Evolutionary conservation across 192 early-diverging fungal genomes (phyloP).

Genomic region (Martensiomyces pterosporus): DNA sequence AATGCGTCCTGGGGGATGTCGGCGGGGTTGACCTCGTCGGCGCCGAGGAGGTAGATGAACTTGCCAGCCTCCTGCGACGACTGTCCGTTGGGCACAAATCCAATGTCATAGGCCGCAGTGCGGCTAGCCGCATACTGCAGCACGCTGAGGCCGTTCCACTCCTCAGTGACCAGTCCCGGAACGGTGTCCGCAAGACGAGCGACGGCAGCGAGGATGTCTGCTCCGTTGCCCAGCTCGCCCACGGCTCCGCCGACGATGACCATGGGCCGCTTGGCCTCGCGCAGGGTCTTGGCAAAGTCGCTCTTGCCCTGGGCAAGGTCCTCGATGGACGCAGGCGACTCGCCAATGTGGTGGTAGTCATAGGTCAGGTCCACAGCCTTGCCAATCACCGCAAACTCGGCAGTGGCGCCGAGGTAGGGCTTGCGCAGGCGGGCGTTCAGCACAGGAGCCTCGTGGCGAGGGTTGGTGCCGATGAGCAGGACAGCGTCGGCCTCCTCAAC

Average conservation of each 20-base stretch:
- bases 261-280: conserved; percentile 85
- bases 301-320: conserved; percentile 63
- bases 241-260: conserved; percentile 84
- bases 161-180: conserved; percentile 64
- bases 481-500: conserved; percentile 92
- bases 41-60: conserved; percentile 90
- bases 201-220: conserved; percentile 70
- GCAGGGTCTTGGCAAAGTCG: conserved; percentile 70
- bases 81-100: conserved; percentile 66
- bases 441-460: conserved; percentile 92
- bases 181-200: conserved; percentile 67
- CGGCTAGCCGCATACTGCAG: conserved; percentile 84
- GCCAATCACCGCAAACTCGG: conserved; percentile 82
- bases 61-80: conserved; percentile 45
- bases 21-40: conserved; percentile 74
- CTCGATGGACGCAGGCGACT: conserved; percentile 61
- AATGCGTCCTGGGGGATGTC: conserved; percentile 88
- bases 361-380: conserved; percentile 76
- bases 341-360: conserved; percentile 84
- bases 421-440: conserved; percentile 96
- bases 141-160: conserved; percentile 89
- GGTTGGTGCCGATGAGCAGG: conserved; percentile 91
- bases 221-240: conserved; percentile 60
- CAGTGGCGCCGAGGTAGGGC: conserved; percentile 77
- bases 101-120: conserved; percentile 88